Conservation (phyloP, 2,329 filamentous ascomycete species). For the Elsinoe arachidis region DNA sequence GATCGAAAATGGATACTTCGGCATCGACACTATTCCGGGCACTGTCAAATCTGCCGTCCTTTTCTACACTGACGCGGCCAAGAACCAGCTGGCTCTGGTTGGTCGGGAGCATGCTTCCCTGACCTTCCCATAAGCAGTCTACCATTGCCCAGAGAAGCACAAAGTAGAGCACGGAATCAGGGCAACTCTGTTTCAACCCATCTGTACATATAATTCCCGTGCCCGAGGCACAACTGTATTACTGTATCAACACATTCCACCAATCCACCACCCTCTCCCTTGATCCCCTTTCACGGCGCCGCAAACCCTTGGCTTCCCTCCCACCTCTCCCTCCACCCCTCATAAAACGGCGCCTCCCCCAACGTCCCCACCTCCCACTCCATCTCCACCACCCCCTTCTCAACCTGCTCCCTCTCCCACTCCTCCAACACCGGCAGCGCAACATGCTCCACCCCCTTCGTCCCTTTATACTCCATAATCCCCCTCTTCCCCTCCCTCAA, state of each 20-base stretch:
- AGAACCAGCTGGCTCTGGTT: constrained; percentile 9
- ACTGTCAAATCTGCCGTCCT: constrained; percentile 9
- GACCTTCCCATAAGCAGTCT: not conserved
- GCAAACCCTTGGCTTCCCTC: constrained; percentile 51
- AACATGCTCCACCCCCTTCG: constrained; percentile 69
- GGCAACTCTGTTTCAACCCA: not conserved
- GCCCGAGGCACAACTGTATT: not conserved
- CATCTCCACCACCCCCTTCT: constrained; percentile 49
- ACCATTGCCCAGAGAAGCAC: not conserved
- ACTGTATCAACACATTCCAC: constrained; percentile 11
- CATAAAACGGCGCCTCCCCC: constrained; percentile 67
- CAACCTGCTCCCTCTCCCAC: constrained; percentile 59
- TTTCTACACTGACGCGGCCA: constrained; percentile 12
- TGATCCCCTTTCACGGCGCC: not conserved
- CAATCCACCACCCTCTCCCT: constrained; percentile 21
- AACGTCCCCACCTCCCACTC: constrained; percentile 62
- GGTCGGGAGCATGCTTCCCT: not conserved
- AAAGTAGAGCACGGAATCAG: not conserved
- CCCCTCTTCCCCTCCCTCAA: constrained; percentile 61
- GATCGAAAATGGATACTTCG: constrained; percentile 3
- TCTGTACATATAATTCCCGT: not conserved
- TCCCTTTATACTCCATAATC: constrained; percentile 73
- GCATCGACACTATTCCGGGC: constrained; percentile 11
- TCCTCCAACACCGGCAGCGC: constrained; percentile 54
- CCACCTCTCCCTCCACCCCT: constrained; percentile 71